Evolutionary conservation across 768 basidiomycete species (phyloP).

Genomic region (Pleurotus djamor): DNA sequence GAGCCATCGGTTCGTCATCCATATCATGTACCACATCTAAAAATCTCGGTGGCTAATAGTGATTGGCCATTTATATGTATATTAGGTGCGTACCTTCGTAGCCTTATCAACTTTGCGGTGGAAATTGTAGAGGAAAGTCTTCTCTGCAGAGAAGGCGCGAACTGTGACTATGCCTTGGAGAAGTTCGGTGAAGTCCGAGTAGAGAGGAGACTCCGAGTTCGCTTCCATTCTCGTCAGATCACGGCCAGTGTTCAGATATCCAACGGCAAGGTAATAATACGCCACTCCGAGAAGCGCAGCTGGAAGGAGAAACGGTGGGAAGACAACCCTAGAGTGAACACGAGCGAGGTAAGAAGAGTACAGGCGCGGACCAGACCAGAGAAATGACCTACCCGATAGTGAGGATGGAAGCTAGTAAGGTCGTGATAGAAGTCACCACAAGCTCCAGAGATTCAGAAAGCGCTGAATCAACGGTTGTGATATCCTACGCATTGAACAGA

Average conservation of each 20-base stretch:
- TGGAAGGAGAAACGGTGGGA: constrained; percentile 85
- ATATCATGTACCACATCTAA: constrained; percentile 83
- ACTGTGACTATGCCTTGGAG: constrained; percentile 85
- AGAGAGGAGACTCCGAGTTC: constrained; percentile 81
- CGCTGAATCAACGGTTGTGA: constrained; percentile 83
- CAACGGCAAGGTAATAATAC: constrained; percentile 68
- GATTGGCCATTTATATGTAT: background rate
- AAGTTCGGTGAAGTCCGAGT: constrained; percentile 79
- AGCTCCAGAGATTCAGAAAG: constrained; percentile 67
- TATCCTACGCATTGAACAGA: constrained; percentile 41
- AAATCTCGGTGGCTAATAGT: background rate
- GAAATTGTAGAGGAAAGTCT: constrained; percentile 70
- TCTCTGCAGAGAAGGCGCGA: constrained; percentile 85
- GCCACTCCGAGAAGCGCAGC: constrained; percentile 69
- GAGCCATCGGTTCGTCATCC: constrained; percentile 91
- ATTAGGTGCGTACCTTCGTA: constrained; percentile 51
- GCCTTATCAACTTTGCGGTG: constrained; percentile 74
- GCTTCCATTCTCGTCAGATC: constrained; percentile 91
- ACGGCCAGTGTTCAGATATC: constrained; percentile 77
- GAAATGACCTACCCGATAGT: constrained; percentile 56
- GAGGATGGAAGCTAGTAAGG: constrained; percentile 73
- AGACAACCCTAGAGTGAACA: constrained; percentile 46
- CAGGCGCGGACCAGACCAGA: too few species aligned
- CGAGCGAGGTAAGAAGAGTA: too few species aligned
- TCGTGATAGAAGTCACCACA: constrained; percentile 76